Evolutionary conservation across 2,329 filamentous ascomycete genomes (phyloP), one percentile per base, ranked within the genome.

Genomic region (Fusarium sp.): DNA sequence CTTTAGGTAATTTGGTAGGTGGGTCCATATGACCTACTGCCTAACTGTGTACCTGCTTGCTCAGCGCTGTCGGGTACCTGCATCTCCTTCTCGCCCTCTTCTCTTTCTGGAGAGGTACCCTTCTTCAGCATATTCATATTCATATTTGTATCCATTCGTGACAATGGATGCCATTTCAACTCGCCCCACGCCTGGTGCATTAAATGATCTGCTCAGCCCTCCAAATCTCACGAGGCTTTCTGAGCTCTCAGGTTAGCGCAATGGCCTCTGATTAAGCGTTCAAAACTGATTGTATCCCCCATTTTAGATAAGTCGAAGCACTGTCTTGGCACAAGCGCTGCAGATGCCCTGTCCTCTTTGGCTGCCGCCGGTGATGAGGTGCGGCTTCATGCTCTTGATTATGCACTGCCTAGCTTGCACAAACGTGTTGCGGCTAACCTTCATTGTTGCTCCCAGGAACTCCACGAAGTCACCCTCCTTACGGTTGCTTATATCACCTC

Each of bases 191-290:
- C 14, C 46, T 8, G 20, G n/a, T n/a, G 61, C 27, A 34, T 46
- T 65, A 25, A 27, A 65, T n/a, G 56, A 47, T 13, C 54, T 75
- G 5, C 40, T 75, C 16, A 27, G 72, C 9, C 32, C 37, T 29
- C 51, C 30, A 14, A 74, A 75, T 34, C 30, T 48, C 20, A 18
- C 47, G 16, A 49, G 37, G 18, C 49, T 75, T 24, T 30, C 55
- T 45, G 55, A 61, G 29, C 40, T 71, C 29, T 52, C 55, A n/a
- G 64, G 68, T 71, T 69, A 42, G 58, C 16, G 7, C 22, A 24
- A 22, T 11, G 25, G 20, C 13, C 44, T 20, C 34, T 48, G 45
- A 52, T 25, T 9, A 46, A 18, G 10, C 12, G 20, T 11, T 7
- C 25, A 30, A 45, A 41, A 20, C 29, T 57, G 27, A 63, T 44